A percentile compares a stretch with the other conserved stretches of the same genome.
Conservation (phyloP, 345 rosid genomes). For the Pugionium cornutum region DNA sequence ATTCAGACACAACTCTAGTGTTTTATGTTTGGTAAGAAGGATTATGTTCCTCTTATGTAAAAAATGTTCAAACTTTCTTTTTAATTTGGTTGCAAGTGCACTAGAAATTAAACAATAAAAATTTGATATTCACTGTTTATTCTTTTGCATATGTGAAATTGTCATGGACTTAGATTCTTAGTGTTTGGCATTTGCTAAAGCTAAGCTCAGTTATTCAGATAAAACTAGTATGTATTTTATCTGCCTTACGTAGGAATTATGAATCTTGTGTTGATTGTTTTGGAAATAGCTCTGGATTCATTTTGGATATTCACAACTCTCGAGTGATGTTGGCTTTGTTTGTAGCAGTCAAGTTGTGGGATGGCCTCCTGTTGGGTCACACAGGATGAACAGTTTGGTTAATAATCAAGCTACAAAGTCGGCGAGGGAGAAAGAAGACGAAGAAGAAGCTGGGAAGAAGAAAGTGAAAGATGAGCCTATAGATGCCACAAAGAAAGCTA, state of each 20-base stretch:
- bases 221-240: not conserved
- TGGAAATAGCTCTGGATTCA: not conserved
- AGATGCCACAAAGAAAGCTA: conserved; percentile 51
- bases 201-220: not conserved
- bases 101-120: no score
- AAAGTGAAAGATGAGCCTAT: conserved; percentile 52
- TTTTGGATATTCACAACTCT: not conserved
- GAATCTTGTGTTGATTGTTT: conserved; percentile 22
- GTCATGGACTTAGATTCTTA: not conserved
- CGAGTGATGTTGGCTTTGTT: conserved; percentile 23
- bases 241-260: not conserved
- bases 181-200: conserved; percentile 6
- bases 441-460: conserved; percentile 36
- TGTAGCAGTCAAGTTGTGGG: conserved; percentile 83
- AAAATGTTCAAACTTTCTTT: no score
- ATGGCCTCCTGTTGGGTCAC: conserved; percentile 86
- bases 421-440: conserved; percentile 49
- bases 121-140: not conserved
- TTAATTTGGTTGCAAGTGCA: no score
- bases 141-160: not conserved
- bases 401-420: conserved; percentile 58
- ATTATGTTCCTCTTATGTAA: no score
- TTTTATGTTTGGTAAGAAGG: no score
- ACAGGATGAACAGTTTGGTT: conserved; percentile 82
- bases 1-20: no score